Conservation (phyloP, 2,329 filamentous ascomycete species). For the Ophiosphaerella narmari region DNA sequence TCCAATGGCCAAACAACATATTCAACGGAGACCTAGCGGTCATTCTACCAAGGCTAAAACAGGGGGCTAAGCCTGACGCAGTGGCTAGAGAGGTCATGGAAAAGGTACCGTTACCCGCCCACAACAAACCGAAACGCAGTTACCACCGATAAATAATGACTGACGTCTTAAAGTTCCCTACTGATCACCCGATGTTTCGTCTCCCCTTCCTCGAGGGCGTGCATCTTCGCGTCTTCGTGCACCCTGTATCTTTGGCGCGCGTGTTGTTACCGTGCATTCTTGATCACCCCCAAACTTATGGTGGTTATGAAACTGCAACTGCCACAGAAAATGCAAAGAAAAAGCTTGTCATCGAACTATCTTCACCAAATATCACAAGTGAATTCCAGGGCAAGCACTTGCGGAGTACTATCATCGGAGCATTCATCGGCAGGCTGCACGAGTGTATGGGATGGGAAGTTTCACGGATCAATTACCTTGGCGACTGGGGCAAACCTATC, state of each 20-base stretch:
- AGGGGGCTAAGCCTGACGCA: slow-evolving; percentile 24
- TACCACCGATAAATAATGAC: not conserved
- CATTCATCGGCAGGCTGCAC: slow-evolving; percentile 65
- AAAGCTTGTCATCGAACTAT: slow-evolving; percentile 70
- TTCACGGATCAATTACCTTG: slow-evolving; percentile 66
- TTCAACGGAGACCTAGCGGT: slow-evolving; percentile 35
- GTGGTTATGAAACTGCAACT: slow-evolving; percentile 50
- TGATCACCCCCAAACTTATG: slow-evolving; percentile 59
- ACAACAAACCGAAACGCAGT: not conserved
- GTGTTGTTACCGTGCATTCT: slow-evolving; percentile 68
- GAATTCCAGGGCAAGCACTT: slow-evolving; percentile 70
- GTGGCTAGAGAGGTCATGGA: slow-evolving; percentile 23
- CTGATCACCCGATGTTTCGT: slow-evolving; percentile 67
- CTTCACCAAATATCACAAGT: slow-evolving; percentile 75
- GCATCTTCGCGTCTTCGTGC: slow-evolving; percentile 72
- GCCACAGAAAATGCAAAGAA: slow-evolving; percentile 52
- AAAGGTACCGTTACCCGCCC: slow-evolving; percentile 17
- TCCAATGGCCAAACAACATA: slow-evolving; percentile 39
- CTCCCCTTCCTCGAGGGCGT: slow-evolving; percentile 64
- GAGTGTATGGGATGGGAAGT: slow-evolving; percentile 66
- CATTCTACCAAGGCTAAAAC: slow-evolving; percentile 31
- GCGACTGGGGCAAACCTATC: slow-evolving; percentile 70
- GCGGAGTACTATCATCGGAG: slow-evolving; percentile 69
- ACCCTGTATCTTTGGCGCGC: slow-evolving; percentile 60
- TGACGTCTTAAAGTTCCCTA: slow-evolving; percentile 61